Evolutionary conservation across 129 eudicot genomes (phyloP), one percentile per base, ranked within the genome.

Genomic region (Helianthus tuberosus): DNA sequence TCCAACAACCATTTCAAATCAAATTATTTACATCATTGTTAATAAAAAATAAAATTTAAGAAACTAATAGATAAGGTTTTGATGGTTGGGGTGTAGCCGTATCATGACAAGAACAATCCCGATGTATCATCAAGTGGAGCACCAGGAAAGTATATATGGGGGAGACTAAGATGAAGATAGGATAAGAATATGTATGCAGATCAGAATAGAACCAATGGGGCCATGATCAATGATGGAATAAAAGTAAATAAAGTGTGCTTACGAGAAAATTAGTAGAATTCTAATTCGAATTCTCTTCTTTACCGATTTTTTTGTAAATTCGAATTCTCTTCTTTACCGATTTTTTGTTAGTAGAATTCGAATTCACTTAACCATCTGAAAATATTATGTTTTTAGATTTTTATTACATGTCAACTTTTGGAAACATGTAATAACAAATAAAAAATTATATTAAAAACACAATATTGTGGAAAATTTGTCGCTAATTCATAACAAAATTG

Each of bases 51-150:
- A 5, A 44, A 59, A 14, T 0, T 43, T 59, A 13, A 59, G 58
- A 44, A 72, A 58, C 27, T 14, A 44, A 72, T 47, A 10, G 16
- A 73, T 46, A 15, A 35, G 59, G 29, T 20, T 59, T 73, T 14
- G 27, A 61, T 60, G 77, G 77, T 73, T 73, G 68, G 77, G 61
- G 77, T 15, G 64, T 36, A 52, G 11, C 29, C 41, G 1, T 11
- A 38, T 20, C 23, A 20, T 52, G 7, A 23, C 51, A 35, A 70
- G 25, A 47, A 27, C 60, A 73, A 5, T 27, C 69, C 60, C 60
- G 6, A n/a, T 23, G 46, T 46, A n/a, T 60, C 36, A n/a, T 60
- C 36, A 43, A 46, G 77, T 47, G 68, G 69, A 52, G 69, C 69
- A 73, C 44, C 60, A 16, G 32, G 60, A 55, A 73, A 15, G 58